A percentile compares a stretch with the other conserved stretches of the same genome.
Conservation (phyloP, 441 rosid species). For the Isatis lusitanica region DNA sequence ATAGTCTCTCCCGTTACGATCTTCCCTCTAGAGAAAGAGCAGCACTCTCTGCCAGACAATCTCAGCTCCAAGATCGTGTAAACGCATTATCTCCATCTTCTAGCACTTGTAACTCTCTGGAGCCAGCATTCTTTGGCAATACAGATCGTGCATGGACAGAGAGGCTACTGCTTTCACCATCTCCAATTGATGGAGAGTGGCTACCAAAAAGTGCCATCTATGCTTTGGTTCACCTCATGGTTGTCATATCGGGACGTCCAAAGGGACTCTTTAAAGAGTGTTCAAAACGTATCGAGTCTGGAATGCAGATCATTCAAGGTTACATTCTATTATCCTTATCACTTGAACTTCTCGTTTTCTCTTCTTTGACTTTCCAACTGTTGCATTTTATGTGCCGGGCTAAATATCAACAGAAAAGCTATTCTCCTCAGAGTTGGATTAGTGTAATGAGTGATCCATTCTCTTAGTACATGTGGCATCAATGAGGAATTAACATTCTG, state of each 20-base stretch:
- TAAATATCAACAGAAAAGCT: neutral
- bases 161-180: constrained; percentile 76
- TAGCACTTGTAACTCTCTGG: constrained; percentile 45
- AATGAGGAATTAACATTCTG: neutral
- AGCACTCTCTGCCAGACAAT: constrained; percentile 51
- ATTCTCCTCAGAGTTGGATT: neutral
- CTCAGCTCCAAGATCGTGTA: constrained; percentile 61
- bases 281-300: constrained; percentile 81
- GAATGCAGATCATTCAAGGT: constrained; percentile 82
- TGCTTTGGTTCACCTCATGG: constrained; percentile 93
- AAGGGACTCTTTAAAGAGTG: constrained; percentile 92
- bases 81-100: constrained; percentile 39
- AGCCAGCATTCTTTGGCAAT: constrained; percentile 65
- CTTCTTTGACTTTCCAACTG: neutral
- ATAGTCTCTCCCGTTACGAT: constrained; percentile 64
- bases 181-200: constrained; percentile 95
- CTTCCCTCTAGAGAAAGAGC: constrained; percentile 67
- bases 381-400: neutral
- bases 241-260: constrained; percentile 84
- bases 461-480: neutral
- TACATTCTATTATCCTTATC: neutral
- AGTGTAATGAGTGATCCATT: neutral
- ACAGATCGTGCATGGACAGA: constrained; percentile 54
- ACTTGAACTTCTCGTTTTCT: neutral
- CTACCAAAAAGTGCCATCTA: constrained; percentile 84